Evolutionary conservation across 75 land plant genomes (phyloP).

Genomic region (Pinus albicaulis): DNA sequence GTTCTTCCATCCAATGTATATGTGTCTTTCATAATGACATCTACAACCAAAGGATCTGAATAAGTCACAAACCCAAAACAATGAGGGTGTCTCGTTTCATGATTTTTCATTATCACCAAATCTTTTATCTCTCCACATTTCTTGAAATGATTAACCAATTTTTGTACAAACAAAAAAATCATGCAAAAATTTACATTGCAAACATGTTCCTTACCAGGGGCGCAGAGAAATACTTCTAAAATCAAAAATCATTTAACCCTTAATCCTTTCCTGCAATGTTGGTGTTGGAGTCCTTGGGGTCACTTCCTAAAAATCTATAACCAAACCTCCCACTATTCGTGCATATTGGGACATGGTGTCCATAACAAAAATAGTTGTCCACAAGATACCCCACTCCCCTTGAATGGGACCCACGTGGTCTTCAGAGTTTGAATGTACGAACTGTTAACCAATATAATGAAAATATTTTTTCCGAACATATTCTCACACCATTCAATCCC

Average conservation of each 20-base stretch:
- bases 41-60: conserved; percentile 55
- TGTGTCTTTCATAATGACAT: conserved; percentile 49
- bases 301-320: conserved; percentile 9
- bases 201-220: too few relatives aligned
- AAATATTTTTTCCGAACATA: too few relatives aligned
- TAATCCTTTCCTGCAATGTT: conserved; percentile 17
- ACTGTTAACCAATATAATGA: too few relatives aligned
- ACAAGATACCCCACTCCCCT: too few relatives aligned
- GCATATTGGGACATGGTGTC: too few relatives aligned
- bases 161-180: conserved; percentile 25
- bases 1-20: conserved; percentile 72
- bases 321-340: too few relatives aligned
- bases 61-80: conserved; percentile 89
- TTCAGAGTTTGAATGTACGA: too few relatives aligned
- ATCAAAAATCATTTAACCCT: conserved; percentile 2
- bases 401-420: too few relatives aligned
- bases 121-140: conserved; percentile 79
- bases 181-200: too few relatives aligned
- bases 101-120: conserved; percentile 76
- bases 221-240: too few relatives aligned
- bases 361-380: too few relatives aligned
- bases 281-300: conserved; percentile 14
- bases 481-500: too few relatives aligned
- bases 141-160: conserved; percentile 53
- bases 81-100: conserved; percentile 52